Percentiles rank a stretch among this genome's conserved stretches.
Evolutionary conservation across 2,329 filamentous ascomycete genomes (phyloP).

Genomic region (Hortaea werneckii): DNA sequence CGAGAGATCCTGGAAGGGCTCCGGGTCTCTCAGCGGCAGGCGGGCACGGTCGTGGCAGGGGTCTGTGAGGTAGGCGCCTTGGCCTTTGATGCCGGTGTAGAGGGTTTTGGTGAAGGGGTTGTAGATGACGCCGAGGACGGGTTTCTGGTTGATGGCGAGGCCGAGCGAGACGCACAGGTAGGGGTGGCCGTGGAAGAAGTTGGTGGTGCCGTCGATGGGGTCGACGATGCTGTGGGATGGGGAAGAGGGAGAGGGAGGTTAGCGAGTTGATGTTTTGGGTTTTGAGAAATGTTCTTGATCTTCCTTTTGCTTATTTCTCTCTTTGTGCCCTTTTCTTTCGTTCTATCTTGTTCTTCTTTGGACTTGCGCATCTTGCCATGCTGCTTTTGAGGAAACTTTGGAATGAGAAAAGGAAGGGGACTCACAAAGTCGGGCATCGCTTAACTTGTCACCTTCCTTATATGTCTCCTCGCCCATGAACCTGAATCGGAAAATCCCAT

Average conservation of each 20-base stretch:
- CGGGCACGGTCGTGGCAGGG: constrained; percentile 11
- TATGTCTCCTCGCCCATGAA: constrained; percentile 74
- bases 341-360: no score
- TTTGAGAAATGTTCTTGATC: no score
- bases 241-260: no score
- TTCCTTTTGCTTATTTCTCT: no score
- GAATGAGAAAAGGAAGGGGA: no score
- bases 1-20: constrained; percentile 51
- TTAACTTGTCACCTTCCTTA: constrained; percentile 50
- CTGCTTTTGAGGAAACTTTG: no score
- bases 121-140: constrained; percentile 65
- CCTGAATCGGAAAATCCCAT: constrained; percentile 14
- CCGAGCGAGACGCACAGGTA: constrained; percentile 69
- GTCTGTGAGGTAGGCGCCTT: constrained; percentile 48
- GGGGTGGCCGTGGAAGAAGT: constrained; percentile 69
- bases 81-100: constrained; percentile 58
- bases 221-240: constrained; percentile 48
- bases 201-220: constrained; percentile 73
- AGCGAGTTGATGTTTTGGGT: no score
- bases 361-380: no score
- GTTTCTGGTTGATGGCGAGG: constrained; percentile 51
- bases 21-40: constrained; percentile 36
- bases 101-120: constrained; percentile 64
- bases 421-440: constrained; percentile 53
- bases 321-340: no score